Evolutionary conservation across 805 yeast species (phyloP).

Genomic region (Starmerella vaccinii): DNA sequence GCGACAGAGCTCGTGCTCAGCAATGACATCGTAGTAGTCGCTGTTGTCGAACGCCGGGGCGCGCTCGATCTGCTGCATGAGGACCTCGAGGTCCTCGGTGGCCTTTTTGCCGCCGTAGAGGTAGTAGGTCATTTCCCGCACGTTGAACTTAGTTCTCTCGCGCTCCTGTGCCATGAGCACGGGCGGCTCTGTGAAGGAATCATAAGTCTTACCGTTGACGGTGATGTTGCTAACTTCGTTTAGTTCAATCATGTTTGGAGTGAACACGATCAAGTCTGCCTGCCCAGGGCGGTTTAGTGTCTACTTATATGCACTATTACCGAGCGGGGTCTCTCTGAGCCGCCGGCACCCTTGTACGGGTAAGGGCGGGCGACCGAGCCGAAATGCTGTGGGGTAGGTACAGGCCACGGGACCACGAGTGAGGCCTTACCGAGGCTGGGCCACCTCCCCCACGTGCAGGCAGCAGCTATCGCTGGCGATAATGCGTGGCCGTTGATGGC

Average conservation of each 20-base stretch:
- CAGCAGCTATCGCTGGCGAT: background rate
- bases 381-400: conserved; percentile 8
- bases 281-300: background rate
- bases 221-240: conserved; percentile 20
- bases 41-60: conserved; percentile 41
- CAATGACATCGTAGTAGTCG: conserved; percentile 38
- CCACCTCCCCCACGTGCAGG: background rate
- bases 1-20: conserved; percentile 33
- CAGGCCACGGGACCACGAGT: background rate
- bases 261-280: background rate
- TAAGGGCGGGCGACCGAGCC: conserved; percentile 1
- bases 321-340: conserved; percentile 5
- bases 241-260: background rate
- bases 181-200: conserved; percentile 32
- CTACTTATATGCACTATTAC: background rate
- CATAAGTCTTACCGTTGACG: conserved; percentile 21
- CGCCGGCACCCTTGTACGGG: conserved; percentile 5
- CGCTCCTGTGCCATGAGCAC: conserved; percentile 34
- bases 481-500: background rate
- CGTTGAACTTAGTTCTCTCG: conserved; percentile 31
- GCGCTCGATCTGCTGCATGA: conserved; percentile 41
- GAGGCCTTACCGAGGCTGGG: conserved; percentile 3
- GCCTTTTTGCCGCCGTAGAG: conserved; percentile 35
- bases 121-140: conserved; percentile 34
- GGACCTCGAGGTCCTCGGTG: conserved; percentile 33